Evolutionary conservation across 2,329 filamentous ascomycete genomes (phyloP), one percentile per base, ranked within the genome.

Genomic region (Knoxdaviesia capensis): DNA sequence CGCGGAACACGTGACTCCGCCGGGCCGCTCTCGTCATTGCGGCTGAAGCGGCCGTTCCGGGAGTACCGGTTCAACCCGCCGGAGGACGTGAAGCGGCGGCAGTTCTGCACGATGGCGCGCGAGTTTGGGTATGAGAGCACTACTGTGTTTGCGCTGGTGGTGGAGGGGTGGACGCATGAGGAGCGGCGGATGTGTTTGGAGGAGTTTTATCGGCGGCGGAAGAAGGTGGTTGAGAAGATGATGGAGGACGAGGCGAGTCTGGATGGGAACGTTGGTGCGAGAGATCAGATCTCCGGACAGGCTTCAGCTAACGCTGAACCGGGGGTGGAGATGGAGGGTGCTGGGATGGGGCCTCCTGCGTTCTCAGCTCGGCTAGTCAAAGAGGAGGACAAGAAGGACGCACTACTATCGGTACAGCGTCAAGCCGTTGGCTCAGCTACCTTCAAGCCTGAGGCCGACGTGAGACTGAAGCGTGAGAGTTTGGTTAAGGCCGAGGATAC

Each of bases 81-180:
- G 0, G 65, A 70, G 41, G 73, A 78, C 6, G 81, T 94, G 6
- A 74, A 75, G 59, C 68, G 69, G 41, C 69, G 88, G 11, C 87
- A 96, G 52, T 93, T 98, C 52, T 93, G 86, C 58, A 80, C 77
- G 30, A 94, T 96, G 83, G 84, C 86, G 1, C 70, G 67, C 51
- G 73, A 74, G 43, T 82, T 85, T 56, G 84, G 83, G 1, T 93
- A 85, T 54, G 63, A 68, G 1, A 78, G 73, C 54, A 77, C 79
- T 1, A 81, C 76, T 0, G 80, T 90, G 46, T 96, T 96, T 66
- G 90, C 87, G 4, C 63, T 94, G 34, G 75, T 86, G 9, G 87
- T 96, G 3, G 90, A 96, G 58, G 73, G 77, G 9, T 92, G 86
- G 83, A 92, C 82, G 38, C 82, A 88, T 56, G 82, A 80, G 52